Evolutionary conservation across 768 basidiomycete genomes (phyloP).

Genomic region (Artomyces pyxidatus): DNA sequence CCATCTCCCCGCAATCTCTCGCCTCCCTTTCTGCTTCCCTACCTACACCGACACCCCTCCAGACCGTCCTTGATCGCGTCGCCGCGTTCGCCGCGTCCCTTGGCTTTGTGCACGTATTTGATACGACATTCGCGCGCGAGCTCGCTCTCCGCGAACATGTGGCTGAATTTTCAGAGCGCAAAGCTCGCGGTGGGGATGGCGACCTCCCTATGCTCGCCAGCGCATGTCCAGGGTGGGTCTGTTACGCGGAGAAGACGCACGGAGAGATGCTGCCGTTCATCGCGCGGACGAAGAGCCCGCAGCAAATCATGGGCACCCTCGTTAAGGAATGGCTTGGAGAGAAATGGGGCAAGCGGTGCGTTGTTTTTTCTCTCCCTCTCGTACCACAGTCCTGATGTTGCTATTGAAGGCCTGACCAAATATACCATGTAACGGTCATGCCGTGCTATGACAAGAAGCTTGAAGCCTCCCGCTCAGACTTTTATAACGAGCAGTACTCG

Average conservation of each 20-base stretch:
- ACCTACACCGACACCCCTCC: constrained; percentile 36
- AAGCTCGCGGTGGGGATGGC: constrained; percentile 17
- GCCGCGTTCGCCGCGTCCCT: constrained; percentile 61
- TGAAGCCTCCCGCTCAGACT: constrained; percentile 92
- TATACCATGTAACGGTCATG: constrained; percentile 98
- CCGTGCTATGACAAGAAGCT: constrained; percentile 99
- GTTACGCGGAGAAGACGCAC: constrained; percentile 97
- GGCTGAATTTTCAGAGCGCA: constrained; percentile 55
- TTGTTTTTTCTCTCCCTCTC: too few relatives aligned
- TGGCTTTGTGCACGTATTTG: constrained; percentile 79
- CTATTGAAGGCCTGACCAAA: constrained; percentile 58
- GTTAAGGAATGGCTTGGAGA: constrained; percentile 83
- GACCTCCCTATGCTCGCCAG: constrained; percentile 87
- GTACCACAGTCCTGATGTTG: not conserved
- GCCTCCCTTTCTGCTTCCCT: constrained; percentile 69
- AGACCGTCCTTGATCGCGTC: constrained; percentile 61
- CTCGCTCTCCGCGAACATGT: constrained; percentile 76
- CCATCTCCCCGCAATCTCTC: constrained; percentile 84
- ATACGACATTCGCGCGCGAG: constrained; percentile 93
- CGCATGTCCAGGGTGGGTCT: constrained; percentile 98
- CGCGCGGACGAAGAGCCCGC: constrained; percentile 81
- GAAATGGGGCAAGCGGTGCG: constrained; percentile 63
- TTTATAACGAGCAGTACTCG: constrained; percentile 72
- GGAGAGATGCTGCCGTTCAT: constrained; percentile 91
- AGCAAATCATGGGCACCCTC: constrained; percentile 88